Evolutionary conservation across 2,329 filamentous ascomycete genomes (phyloP).

Genomic region (Tolypocladium tundrense): DNA sequence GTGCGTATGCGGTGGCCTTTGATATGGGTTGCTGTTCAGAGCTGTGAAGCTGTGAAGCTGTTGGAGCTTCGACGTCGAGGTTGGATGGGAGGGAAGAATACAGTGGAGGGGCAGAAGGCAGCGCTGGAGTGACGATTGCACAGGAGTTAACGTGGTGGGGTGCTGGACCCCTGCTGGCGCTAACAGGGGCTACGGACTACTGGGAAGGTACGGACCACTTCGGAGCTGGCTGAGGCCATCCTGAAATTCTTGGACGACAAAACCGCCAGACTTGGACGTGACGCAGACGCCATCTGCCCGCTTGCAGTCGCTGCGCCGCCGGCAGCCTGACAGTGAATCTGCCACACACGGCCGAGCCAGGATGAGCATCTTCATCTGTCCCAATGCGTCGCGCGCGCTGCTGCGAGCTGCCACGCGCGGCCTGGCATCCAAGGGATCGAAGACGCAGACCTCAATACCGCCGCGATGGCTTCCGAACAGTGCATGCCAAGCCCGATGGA

Average conservation of each 20-base stretch:
- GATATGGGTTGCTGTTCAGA: background rate
- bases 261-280: background rate
- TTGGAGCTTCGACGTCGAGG: background rate
- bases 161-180: background rate
- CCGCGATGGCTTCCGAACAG: conserved; percentile 8
- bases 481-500: background rate
- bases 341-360: background rate
- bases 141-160: background rate
- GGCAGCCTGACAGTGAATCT: background rate
- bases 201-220: background rate
- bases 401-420: conserved; percentile 16
- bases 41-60: background rate
- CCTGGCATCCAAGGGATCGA: conserved; percentile 2
- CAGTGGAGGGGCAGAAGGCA: background rate
- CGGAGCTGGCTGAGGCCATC: background rate
- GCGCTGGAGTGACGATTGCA: background rate
- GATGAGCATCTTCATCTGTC: conserved; percentile 2
- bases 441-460: background rate
- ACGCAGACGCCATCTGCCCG: background rate
- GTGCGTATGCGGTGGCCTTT: background rate
- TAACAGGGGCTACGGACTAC: background rate
- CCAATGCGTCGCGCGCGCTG: conserved; percentile 18
- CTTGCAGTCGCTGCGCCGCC: background rate
- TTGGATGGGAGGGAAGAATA: background rate
- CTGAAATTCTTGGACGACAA: background rate